phyloP scores from a whole-genome alignment of 164 flowering plant species.

The Vitis riparia region DNA sequence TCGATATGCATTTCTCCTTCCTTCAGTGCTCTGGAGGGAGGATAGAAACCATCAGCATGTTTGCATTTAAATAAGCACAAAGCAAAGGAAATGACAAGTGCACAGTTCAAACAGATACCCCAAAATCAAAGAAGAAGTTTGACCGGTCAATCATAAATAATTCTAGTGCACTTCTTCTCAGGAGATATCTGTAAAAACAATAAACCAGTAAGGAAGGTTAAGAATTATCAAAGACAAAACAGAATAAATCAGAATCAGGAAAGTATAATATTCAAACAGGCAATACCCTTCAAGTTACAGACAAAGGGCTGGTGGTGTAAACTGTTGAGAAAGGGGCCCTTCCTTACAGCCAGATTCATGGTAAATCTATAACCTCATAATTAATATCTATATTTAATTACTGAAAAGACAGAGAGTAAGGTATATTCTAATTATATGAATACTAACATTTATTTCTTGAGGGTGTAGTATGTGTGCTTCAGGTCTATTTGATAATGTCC shows the following conservation, averaged over 20 bases:
- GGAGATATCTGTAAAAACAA: slow-evolving; percentile 64
- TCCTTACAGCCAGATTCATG: no score
- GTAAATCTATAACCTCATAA: neutral
- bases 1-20: slow-evolving; percentile 85
- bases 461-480: no score
- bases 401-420: slow-evolving; percentile 5
- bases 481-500: no score
- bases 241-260: neutral
- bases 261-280: neutral
- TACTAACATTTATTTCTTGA: no score
- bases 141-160: slow-evolving; percentile 96
- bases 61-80: slow-evolving; percentile 3
- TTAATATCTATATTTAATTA: neutral
- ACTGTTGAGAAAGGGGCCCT: no score
- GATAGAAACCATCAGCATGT: slow-evolving; percentile 1
- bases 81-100: neutral
- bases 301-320: no score
- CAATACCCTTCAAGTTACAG: neutral
- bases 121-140: slow-evolving; percentile 98
- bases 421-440: neutral
- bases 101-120: slow-evolving; percentile 46
- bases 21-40: slow-evolving; percentile 64
- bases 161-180: slow-evolving; percentile 96
- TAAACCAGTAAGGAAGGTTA: neutral
- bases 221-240: neutral